Evolutionary conservation across 768 basidiomycete genomes (phyloP).

Genomic region (Suillus luteus): DNA sequence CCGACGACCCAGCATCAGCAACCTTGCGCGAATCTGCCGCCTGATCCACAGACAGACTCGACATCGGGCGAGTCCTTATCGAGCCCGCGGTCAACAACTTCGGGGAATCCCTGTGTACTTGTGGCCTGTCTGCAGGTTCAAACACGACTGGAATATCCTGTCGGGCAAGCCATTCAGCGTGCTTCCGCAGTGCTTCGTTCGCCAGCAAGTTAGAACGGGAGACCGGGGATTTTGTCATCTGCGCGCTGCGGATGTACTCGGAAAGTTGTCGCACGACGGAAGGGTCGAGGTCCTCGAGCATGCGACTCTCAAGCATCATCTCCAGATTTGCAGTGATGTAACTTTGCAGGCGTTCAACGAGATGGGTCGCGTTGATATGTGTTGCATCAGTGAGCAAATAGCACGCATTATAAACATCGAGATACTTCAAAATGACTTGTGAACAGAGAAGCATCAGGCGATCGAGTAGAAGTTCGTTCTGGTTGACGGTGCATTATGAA

Average conservation of each 20-base stretch:
- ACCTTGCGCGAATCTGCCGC: constrained; percentile 8
- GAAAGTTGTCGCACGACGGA: constrained; percentile 70
- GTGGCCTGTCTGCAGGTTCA: constrained; percentile 32
- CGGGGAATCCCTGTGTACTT: constrained; percentile 28
- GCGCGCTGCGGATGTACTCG: constrained; percentile 54
- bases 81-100: constrained; percentile 35
- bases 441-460: constrained; percentile 85
- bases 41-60: constrained; percentile 30
- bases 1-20: constrained; percentile 25
- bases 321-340: constrained; percentile 88
- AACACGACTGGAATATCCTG: constrained; percentile 70
- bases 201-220: constrained; percentile 58
- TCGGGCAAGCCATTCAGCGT: constrained; percentile 68
- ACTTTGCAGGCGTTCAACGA: constrained; percentile 70
- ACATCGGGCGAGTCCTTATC: constrained; percentile 20
- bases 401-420: constrained; percentile 75
- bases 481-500: neutral
- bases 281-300: constrained; percentile 75
- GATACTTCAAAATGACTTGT: constrained; percentile 62
- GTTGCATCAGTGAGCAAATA: constrained; percentile 82
- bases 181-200: constrained; percentile 55
- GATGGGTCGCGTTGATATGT: constrained; percentile 67
- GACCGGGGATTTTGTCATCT: constrained; percentile 66
- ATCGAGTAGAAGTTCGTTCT: constrained; percentile 91
- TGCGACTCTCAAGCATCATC: constrained; percentile 74